Base-by-base conservation (phyloP, 139 green algal species). In the Zygnema circumcarinatum region DNA sequence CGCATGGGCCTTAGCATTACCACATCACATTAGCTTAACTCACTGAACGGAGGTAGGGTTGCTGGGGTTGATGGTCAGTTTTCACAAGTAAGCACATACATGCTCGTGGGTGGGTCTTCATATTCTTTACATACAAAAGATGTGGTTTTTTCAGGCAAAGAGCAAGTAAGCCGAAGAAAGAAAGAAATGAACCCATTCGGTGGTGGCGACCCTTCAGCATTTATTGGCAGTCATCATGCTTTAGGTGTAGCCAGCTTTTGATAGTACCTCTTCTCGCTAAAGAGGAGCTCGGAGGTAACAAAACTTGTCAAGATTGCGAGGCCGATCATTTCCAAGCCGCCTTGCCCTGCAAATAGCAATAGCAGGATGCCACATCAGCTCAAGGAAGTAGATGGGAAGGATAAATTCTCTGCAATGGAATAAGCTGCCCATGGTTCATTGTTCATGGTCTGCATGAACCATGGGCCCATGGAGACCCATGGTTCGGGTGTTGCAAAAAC, bases 261-360 rank as follows among this genome's bases (percentile, higher is more conserved):
- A 40, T 36, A 42, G 11, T 39, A 78, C 69, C 69, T 78, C 11
- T 39, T 53, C 11, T 42, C 36, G 35, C 11, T 11, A 40, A 25
- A 78, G 16, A 78, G 35, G 16, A 78, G 69, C 35, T 78, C 7
- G 16, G 35, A 78, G 16, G 69, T 41, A 3, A 41, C 36, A 42
- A 78, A 78, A 11, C 35, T 78, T 3, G 69, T 78, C 7, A 42
- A 16, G 11, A 42, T 42, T 53, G 69, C 16, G 69, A 78, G 69
- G 69, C 69, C 69, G 69, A 78, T 42, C 69, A 78, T 78, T 11
- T 78, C 69, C 35, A 78, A 78, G 7, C 36, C 35, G 3, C 69
- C 69, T 25, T 78, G 35, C 35, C 35, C 69, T 78, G 69, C 7
- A 78, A 78, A n/a, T n/a, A n/a, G n/a, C n/a, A n/a, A n/a, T n/a